phyloP scores from a whole-genome alignment of 345 rosid genomes.

The Hirschfeldia incana region DNA sequence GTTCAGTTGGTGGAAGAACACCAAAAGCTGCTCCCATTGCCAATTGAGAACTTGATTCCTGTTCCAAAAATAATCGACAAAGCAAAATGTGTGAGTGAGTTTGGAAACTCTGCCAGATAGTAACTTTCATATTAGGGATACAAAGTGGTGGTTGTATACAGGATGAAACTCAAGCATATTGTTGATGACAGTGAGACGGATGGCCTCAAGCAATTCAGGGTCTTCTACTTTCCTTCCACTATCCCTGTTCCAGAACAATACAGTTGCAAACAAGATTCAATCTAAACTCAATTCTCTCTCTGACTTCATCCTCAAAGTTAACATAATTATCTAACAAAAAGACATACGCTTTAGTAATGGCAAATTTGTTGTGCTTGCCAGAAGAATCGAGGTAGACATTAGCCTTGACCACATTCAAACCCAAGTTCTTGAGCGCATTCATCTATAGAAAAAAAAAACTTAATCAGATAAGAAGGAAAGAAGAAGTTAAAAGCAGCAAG shows the following conservation, averaged over 20 bases:
- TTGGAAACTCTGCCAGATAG: constrained; percentile 14
- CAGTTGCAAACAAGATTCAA: neutral
- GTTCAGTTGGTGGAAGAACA: constrained; percentile 65
- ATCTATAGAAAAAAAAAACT: constrained; percentile 49
- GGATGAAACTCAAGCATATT: constrained; percentile 93
- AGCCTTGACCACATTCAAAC: constrained; percentile 90
- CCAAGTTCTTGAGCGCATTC: constrained; percentile 90
- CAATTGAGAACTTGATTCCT: constrained; percentile 97
- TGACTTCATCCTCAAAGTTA: neutral
- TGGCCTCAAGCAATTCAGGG: constrained; percentile 93
- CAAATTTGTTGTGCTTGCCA: constrained; percentile 88
- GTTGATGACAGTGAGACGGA: constrained; percentile 91
- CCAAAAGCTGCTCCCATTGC: constrained; percentile 98
- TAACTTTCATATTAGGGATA: constrained; percentile 8
- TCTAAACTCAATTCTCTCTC: neutral
- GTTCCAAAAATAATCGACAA: constrained; percentile 1
- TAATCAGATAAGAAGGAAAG: constrained; percentile 1
- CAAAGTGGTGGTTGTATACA: constrained; percentile 42
- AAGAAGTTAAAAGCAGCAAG: neutral
- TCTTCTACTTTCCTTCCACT: constrained; percentile 96
- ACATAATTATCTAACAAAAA: neutral
- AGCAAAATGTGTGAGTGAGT: constrained; percentile 1
- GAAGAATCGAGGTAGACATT: constrained; percentile 90
- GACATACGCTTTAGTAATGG: constrained; percentile 83
- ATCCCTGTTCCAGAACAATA: constrained; percentile 44